phyloP scores from a whole-genome alignment of 768 basidiomycete genomes.

The Basidioascus undulatus region DNA sequence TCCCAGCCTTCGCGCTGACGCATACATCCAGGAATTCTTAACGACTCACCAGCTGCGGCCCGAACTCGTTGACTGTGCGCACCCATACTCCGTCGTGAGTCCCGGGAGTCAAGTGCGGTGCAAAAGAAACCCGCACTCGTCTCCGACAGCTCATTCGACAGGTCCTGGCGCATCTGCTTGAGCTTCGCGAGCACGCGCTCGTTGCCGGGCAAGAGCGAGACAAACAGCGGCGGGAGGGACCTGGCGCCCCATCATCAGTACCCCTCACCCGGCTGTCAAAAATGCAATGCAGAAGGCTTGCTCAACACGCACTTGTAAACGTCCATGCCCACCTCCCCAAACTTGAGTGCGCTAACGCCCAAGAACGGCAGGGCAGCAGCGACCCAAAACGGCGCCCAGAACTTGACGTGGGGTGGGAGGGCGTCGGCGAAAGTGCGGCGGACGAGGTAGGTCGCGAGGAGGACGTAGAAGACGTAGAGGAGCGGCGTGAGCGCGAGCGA shows the following conservation, averaged over 20 bases:
- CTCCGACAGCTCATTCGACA: constrained; percentile 67
- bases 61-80: constrained; percentile 58
- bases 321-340: constrained; percentile 94
- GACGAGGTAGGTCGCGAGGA: constrained; percentile 48
- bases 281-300: neutral
- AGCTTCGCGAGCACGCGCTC: constrained; percentile 52
- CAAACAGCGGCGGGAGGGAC: constrained; percentile 66
- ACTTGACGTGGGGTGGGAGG: constrained; percentile 34
- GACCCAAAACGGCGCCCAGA: constrained; percentile 57
- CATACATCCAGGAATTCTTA: too few species aligned
- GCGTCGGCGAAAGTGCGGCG: constrained; percentile 43
- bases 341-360: constrained; percentile 81
- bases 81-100: neutral
- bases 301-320: constrained; percentile 64
- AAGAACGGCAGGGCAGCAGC: constrained; percentile 55
- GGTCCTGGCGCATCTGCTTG: constrained; percentile 41
- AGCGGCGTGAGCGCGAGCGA: constrained; percentile 75
- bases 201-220: constrained; percentile 72
- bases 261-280: neutral
- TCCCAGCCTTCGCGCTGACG: too few species aligned
- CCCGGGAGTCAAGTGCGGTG: neutral
- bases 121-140: constrained; percentile 15
- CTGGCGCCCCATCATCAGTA: constrained; percentile 21
- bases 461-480: constrained; percentile 58
- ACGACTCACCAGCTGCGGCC: constrained; percentile 55